phyloP scores from a whole-genome alignment of 148 eudicot genomes.

The Rhododendron griersonianum region DNA sequence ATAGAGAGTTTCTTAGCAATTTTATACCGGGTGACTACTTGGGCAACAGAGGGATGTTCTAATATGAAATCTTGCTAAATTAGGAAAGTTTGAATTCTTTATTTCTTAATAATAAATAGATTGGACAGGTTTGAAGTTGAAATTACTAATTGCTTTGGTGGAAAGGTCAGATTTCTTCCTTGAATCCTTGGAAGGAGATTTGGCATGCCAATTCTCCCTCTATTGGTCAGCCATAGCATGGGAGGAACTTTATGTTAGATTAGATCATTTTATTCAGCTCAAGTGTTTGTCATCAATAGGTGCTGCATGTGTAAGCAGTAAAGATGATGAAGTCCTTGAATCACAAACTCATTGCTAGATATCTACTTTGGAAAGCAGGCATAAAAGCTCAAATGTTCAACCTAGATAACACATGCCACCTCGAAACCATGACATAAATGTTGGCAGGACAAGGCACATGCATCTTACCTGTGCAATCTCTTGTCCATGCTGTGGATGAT shows the following conservation, averaged over 20 bases:
- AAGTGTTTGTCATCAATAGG: background rate
- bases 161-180: background rate
- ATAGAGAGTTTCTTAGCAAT: background rate
- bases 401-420: background rate
- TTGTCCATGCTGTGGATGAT: constrained; percentile 64
- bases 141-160: background rate
- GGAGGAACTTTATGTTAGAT: background rate
- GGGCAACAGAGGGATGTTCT: background rate
- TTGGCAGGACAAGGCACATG: constrained; percentile 1
- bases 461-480: constrained; percentile 58
- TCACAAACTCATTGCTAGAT: background rate
- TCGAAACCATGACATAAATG: background rate
- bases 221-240: background rate
- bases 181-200: background rate
- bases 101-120: background rate
- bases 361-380: background rate
- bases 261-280: background rate
- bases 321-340: background rate
- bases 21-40: background rate
- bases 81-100: background rate
- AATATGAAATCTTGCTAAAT: background rate
- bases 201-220: background rate
- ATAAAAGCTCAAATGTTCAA: background rate
- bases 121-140: background rate
- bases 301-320: background rate